Conservation (phyloP, 2,329 filamentous ascomycete species). For the Coniella vitis region DNA sequence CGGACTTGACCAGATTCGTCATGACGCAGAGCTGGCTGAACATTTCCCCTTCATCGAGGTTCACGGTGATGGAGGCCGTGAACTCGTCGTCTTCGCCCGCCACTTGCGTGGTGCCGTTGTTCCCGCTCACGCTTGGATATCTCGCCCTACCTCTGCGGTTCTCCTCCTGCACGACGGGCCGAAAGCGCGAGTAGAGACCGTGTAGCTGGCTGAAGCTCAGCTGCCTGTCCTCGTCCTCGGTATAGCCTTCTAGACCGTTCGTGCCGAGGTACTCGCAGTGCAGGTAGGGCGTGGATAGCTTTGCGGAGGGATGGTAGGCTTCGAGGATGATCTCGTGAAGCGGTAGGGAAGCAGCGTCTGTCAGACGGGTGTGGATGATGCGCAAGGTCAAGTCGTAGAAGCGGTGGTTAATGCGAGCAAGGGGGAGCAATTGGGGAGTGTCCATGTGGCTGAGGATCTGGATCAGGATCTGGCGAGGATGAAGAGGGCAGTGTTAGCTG, state of each 20-base stretch:
- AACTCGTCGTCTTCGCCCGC: slow-evolving; percentile 26
- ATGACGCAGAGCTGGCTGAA: slow-evolving; percentile 69
- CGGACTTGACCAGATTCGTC: slow-evolving; percentile 61
- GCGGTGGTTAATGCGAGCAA: slow-evolving; percentile 23
- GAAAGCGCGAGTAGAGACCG: slow-evolving; percentile 63
- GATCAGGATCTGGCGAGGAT: slow-evolving; percentile 24
- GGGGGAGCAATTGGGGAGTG: slow-evolving; percentile 22
- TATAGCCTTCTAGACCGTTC: slow-evolving; percentile 42
- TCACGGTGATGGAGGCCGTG: slow-evolving; percentile 51
- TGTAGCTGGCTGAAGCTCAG: slow-evolving; percentile 35
- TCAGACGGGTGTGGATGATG: slow-evolving; percentile 25
- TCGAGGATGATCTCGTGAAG: slow-evolving; percentile 68
- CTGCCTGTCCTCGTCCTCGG: slow-evolving; percentile 23
- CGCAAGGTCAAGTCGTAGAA: slow-evolving; percentile 24
- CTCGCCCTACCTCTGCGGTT: slow-evolving; percentile 32
- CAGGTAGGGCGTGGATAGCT: slow-evolving; percentile 61
- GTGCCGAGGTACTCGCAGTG: slow-evolving; percentile 61
- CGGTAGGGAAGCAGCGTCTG: slow-evolving; percentile 45
- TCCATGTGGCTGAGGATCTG: slow-evolving; percentile 24
- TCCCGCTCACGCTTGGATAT: slow-evolving; percentile 24
- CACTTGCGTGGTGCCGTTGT: neutral
- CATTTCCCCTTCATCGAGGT: slow-evolving; percentile 61
- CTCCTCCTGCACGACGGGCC: slow-evolving; percentile 52
- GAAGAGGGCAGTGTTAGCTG: slow-evolving; percentile 7
- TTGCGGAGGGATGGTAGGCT: slow-evolving; percentile 67